A percentile compares a stretch with the other conserved stretches of the same genome.
Evolutionary conservation across 169 alveolate species (phyloP).

Genomic region (Cryptosporidium tyzzeri): DNA sequence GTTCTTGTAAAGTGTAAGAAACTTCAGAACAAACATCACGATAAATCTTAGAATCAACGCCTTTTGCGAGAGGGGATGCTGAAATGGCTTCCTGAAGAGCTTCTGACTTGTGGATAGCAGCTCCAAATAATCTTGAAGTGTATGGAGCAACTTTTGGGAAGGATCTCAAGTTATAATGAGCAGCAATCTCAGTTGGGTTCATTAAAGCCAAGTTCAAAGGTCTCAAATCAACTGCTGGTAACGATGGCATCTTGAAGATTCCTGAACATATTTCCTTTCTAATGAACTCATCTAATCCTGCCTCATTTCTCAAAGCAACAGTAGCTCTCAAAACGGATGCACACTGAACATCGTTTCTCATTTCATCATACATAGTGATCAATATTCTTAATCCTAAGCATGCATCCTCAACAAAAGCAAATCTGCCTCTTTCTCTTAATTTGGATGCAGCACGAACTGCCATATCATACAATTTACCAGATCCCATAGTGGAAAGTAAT

Average conservation of each 20-base stretch:
- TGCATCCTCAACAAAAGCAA: constrained; percentile 53
- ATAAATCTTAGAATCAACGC: constrained; percentile 49
- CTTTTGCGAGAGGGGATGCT: constrained; percentile 63
- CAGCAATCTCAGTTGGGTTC: constrained; percentile 57
- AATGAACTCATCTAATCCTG: constrained; percentile 48
- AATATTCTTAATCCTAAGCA: constrained; percentile 58
- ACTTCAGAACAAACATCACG: constrained; percentile 75
- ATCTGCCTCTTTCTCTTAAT: constrained; percentile 38
- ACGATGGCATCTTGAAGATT: constrained; percentile 36
- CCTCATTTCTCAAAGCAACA: constrained; percentile 31
- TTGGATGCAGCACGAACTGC: constrained; percentile 45
- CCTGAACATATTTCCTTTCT: constrained; percentile 39
- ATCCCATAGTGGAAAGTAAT: constrained; percentile 49
- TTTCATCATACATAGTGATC: constrained; percentile 67
- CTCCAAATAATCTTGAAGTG: constrained; percentile 60
- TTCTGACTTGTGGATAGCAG: constrained; percentile 45
- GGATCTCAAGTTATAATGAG: constrained; percentile 47
- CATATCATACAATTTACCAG: constrained; percentile 73
- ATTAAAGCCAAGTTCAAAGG: constrained; percentile 67
- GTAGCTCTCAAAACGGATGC: constrained; percentile 59
- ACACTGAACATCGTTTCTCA: constrained; percentile 72
- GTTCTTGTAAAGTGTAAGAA: constrained; percentile 55
- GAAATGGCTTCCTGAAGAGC: constrained; percentile 72
- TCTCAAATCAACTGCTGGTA: constrained; percentile 70
- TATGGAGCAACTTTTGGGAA: constrained; percentile 73